These are phyloP conservation scores for Schwanniomyces yamadae DNA, from an alignment of 805 yeast species.

Conservation along the genomic window DNA sequence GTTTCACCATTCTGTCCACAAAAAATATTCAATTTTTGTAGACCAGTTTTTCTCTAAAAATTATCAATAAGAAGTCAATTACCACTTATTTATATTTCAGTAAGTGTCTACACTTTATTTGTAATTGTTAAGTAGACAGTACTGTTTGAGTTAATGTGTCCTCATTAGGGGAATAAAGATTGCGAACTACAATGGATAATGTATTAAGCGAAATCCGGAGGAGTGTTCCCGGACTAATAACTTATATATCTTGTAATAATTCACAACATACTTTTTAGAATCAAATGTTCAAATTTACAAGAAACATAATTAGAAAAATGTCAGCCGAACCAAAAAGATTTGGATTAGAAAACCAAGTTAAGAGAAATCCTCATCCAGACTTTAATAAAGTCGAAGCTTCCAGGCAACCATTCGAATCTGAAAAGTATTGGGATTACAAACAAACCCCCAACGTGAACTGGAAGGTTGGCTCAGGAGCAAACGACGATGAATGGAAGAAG, in stretches of 20 bases:
- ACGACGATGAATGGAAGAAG: constrained; percentile 40
- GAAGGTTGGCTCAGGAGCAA: constrained; percentile 51
- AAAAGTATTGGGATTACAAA: constrained; percentile 17
- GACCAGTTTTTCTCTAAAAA: no score
- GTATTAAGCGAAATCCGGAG: no score
- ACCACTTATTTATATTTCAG: no score
- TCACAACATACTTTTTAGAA: no score
- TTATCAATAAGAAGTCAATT: no score
- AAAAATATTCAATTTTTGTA: background rate
- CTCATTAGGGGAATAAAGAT: no score
- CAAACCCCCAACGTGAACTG: constrained; percentile 33
- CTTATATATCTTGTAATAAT: no score
- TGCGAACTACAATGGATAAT: no score
- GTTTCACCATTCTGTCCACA: constrained; percentile 7
- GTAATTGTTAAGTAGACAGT: no score
- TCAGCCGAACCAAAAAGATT: constrained; percentile 3
- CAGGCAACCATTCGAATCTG: constrained; percentile 2
- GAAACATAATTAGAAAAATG: background rate
- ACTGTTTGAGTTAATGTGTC: no score
- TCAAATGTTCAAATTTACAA: background rate
- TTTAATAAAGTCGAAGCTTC: constrained; percentile 3
- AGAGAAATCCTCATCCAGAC: constrained; percentile 16
- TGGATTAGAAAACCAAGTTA: constrained; percentile 12
- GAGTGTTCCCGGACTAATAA: no score
- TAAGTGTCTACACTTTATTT: no score